Evolutionary conservation across 495 filamentous ascomycete genomes (phyloP).

Genomic region (Parathielavia hyrcaniae): DNA sequence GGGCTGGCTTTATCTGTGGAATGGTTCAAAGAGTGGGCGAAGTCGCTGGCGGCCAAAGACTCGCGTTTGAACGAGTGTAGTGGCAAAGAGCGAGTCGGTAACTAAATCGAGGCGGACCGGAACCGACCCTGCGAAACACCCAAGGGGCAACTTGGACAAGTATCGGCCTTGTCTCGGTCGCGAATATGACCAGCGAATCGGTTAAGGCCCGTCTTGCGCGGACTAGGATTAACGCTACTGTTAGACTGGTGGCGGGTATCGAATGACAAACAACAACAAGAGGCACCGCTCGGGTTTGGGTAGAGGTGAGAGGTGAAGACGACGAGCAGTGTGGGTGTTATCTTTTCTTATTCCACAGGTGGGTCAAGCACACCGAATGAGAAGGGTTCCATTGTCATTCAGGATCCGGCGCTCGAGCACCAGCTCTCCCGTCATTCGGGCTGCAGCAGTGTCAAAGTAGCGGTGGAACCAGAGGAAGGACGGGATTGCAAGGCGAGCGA

Average conservation of each 20-base stretch:
- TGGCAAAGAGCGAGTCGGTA: slow-evolving; percentile 4
- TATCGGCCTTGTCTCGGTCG: background rate
- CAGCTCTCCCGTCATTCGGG: slow-evolving; percentile 19
- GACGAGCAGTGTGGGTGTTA: background rate
- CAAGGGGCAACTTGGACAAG: background rate
- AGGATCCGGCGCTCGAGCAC: slow-evolving; percentile 15
- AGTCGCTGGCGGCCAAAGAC: background rate
- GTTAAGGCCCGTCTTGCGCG: background rate
- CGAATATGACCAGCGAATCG: background rate
- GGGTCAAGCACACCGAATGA: slow-evolving; percentile 4
- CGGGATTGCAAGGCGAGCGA: slow-evolving; percentile 13
- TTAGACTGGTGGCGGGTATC: background rate
- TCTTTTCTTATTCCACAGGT: slow-evolving; percentile 21
- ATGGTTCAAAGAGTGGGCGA: background rate
- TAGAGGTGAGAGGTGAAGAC: background rate
- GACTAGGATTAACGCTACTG: background rate
- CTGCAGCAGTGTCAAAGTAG: slow-evolving; percentile 21
- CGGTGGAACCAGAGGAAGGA: slow-evolving; percentile 23
- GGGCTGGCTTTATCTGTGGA: background rate
- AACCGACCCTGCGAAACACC: background rate
- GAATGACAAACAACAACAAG: background rate
- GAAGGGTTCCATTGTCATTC: slow-evolving; percentile 7
- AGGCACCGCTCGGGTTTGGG: background rate
- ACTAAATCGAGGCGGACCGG: background rate
- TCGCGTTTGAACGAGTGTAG: background rate